A percentile compares a stretch with the other conserved stretches of the same genome.
phyloP scores from a whole-genome alignment of 2,329 filamentous ascomycete genomes.

The Beauveria sp. region DNA sequence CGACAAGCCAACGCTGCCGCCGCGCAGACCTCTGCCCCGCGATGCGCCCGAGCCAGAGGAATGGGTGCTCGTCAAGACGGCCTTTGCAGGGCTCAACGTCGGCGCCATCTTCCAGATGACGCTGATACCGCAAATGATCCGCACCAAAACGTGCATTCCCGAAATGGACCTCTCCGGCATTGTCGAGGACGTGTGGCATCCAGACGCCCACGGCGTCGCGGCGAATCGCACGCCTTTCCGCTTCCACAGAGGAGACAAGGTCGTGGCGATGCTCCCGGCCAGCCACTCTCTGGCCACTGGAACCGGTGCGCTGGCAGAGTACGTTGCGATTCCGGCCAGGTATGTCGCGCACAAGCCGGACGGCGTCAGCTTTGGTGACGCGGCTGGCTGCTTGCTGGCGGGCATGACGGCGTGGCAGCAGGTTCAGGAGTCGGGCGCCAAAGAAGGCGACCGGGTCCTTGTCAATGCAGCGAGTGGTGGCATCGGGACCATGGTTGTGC shows the following conservation, averaged over 20 bases:
- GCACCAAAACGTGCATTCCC: constrained; percentile 28
- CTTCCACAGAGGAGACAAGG: constrained; percentile 24
- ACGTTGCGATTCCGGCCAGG: constrained; percentile 27
- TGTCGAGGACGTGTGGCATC: constrained; percentile 28
- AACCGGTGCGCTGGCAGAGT: constrained; percentile 32
- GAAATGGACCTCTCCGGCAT: constrained; percentile 37
- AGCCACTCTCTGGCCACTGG: constrained; percentile 24
- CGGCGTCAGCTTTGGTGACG: constrained; percentile 23
- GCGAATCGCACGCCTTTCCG: constrained; percentile 3
- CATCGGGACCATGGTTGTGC: constrained; percentile 38
- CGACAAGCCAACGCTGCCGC: constrained; percentile 19
- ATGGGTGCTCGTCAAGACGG: constrained; percentile 33
- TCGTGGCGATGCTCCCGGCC: constrained; percentile 32
- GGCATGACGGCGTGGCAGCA: constrained; percentile 32
- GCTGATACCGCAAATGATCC: constrained; percentile 31
- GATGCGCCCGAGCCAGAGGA: constrained; percentile 21
- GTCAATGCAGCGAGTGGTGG: constrained; percentile 45
- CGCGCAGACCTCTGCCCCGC: constrained; percentile 20
- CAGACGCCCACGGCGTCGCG: constrained; percentile 11
- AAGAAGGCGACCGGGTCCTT: constrained; percentile 33
- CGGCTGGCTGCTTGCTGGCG: constrained; percentile 30
- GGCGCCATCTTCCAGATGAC: constrained; percentile 34
- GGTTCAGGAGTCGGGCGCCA: constrained; percentile 28
- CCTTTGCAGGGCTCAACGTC: constrained; percentile 37
- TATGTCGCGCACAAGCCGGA: constrained; percentile 26